Base-by-base conservation (phyloP, 352 stramenopile species). In the Pythium scleroteichum region DNA sequence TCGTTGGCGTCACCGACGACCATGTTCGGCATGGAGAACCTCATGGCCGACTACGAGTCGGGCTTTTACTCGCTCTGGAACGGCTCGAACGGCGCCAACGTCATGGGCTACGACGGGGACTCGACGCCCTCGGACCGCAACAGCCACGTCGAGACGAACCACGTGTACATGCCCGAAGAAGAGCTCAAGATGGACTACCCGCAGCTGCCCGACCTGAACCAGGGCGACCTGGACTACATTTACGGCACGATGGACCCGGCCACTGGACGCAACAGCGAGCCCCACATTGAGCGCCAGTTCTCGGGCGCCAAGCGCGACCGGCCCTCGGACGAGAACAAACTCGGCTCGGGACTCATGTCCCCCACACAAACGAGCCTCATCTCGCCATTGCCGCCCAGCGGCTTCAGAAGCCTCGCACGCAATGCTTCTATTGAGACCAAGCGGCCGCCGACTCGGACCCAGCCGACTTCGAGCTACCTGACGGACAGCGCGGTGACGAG, bases 141-240 rank as follows among this genome's bases (percentile, higher is more conserved):
- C 19, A 16, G 13, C 2, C 40, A 49, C 8, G 24, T 39, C 54
- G 23, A 73, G 66, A 20, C 64, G 10, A 72, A n/a, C 38, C 69
- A 71, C 5, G 51, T 79, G 14, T 79, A 79, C 58, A 45, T 73
- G 40, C 64, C 65, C 13, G 79, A 90, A 32, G 82, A 89, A 27
- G 82, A 92, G 56, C 49, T 89, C 12, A 88, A 88, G 64, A 85
- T 91, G 69, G 82, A 86, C 6, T 92, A 90, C 53, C 66, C 77
- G 16, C 74, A 83, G 33, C 54, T 92, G 13, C 49, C 75, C 0
- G 81, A 90, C 50, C 75, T 92, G 59, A 88, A 87, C 65, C 81
- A 91, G 41, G 69, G 68, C 23, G 83, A 92, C 47, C 66, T 92
- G 52, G 81, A 92, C 49, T 90, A 90, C 62, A 59, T 92, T 24